Evolutionary conservation across 495 filamentous ascomycete species (phyloP), one percentile per base, ranked within the genome.

Genomic region (Daldinia childiae): DNA sequence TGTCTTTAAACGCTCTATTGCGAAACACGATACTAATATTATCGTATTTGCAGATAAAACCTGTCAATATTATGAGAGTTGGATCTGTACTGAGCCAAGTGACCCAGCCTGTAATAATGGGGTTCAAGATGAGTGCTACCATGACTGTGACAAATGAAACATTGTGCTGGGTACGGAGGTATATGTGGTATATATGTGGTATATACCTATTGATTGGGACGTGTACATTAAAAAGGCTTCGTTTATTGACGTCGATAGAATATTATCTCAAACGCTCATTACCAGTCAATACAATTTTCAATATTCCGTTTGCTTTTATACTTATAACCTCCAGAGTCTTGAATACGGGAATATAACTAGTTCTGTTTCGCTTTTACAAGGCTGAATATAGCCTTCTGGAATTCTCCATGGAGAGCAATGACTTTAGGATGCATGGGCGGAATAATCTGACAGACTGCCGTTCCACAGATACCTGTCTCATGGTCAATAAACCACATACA

Each of bases 401-500:
- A 72, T 19, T 64, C 32, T 36, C 57, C 60, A 45, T 71, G 68
- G 21, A 74, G 52, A 4, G 38, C 43, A 36, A 74, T 60, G n/a
- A 74, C 41, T 9, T 21, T 29, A 12, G 63, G 51, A 26, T 64
- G 58, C 67, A 74, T 64, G 4, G 72, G 15, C 6, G 72, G 72
- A 7, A 68, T 12, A 32, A 68, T 52, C 48, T 74, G 72, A 14
- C 72, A 74, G 4, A 71, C 24, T 4, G 54, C 64, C 4, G 56
- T 62, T 0, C 67, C 72, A 21, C 67, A 74, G 30, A 71, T 66
- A 1, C 67, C 72, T 1, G 67, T 57, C 26, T 67, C 63, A 5
- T 60, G 52, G 41, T 74, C 72, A 26, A 74, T 74, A 17, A 63
- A 74, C 72, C 72, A 74, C 24, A 30, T 45, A 21, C 36, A 48